Conservation (phyloP, 2,329 filamentous ascomycete genomes). For the Boeremia exigua region DNA sequence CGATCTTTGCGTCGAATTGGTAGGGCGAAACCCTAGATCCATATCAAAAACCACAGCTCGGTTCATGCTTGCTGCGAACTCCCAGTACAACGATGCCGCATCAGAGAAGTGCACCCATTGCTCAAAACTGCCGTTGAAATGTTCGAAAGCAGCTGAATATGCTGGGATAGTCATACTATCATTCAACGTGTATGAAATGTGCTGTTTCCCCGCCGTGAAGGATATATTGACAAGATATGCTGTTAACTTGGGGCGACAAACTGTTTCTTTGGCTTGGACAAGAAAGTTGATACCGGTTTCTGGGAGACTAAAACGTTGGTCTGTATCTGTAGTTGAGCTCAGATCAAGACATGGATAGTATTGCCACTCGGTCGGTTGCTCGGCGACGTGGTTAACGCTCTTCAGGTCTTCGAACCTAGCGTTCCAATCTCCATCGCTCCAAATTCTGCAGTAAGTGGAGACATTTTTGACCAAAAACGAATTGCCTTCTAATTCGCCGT, state of each 20-base stretch:
- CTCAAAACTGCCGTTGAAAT: not conserved
- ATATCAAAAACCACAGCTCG: no score
- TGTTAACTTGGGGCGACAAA: not conserved
- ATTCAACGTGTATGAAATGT: not conserved
- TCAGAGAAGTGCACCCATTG: not conserved
- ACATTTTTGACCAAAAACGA: no score
- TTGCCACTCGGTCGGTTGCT: no score
- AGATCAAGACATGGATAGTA: not conserved
- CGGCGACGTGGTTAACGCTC: no score
- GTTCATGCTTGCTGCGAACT: not conserved
- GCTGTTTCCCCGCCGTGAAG: not conserved
- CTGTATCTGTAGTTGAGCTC: no score
- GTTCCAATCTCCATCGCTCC: no score
- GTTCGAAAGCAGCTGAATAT: not conserved
- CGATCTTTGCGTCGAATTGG: no score
- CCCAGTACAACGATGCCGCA: not conserved
- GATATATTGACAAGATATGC: not conserved
- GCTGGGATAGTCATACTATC: not conserved
- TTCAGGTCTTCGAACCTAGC: no score
- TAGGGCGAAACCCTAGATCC: no score
- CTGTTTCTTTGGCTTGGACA: not conserved
- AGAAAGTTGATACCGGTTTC: not conserved
- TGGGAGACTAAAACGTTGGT: not conserved
- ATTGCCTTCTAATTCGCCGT: no score
- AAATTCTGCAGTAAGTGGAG: no score